Evolutionary conservation across 805 yeast species (phyloP), one percentile per base, ranked within the genome.

Genomic region (Schwanniomyces polymorphus): DNA sequence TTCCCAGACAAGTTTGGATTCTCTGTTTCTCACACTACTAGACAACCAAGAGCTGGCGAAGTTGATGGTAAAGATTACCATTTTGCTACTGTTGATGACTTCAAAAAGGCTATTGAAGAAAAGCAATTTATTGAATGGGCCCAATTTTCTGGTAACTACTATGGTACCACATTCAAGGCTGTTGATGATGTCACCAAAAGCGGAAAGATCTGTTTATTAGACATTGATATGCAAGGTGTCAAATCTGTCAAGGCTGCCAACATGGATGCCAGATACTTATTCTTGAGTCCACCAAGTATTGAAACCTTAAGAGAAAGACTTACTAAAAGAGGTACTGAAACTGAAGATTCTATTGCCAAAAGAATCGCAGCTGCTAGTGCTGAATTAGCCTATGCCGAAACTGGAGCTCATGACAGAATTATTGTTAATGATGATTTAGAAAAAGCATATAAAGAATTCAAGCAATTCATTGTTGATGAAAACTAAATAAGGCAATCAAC

Each of bases 191-290:
- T 88, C 39, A 66, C 79, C 42, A 68, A 70, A 44, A 65, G 77
- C 50, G 88, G 90, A 58, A 82, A 79, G 67, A 85, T 85, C 44
- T 94, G 98, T 75, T 85, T 94, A 52, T 78, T 94, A 64, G 99
- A 94, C 70, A 94, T 94, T 56, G 99, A 94, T 79, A 91, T 92
- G 97, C 98, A 94, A 74, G 99, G 99, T 56, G 99, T 94, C 60
- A 86, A 88, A 72, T 79, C 90, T 23, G 97, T 94, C 54, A 94
- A 94, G 73, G 72, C 81, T 46, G 82, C 96, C 14, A 81, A 81
- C 55, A 77, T 94, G 59, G 82, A 88, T 58, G 97, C 99, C 26
- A 80, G 91, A 66, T 94, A 67, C 68, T 72, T 94, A 56, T 94
- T 94, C 63, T 67, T 94, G 51, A 86, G 97, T 35, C 99, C 99